A percentile compares a stretch with the other conserved stretches of the same genome.
Conservation (phyloP, 139 green algal species). For the Chlamydomonas incerta region DNA sequence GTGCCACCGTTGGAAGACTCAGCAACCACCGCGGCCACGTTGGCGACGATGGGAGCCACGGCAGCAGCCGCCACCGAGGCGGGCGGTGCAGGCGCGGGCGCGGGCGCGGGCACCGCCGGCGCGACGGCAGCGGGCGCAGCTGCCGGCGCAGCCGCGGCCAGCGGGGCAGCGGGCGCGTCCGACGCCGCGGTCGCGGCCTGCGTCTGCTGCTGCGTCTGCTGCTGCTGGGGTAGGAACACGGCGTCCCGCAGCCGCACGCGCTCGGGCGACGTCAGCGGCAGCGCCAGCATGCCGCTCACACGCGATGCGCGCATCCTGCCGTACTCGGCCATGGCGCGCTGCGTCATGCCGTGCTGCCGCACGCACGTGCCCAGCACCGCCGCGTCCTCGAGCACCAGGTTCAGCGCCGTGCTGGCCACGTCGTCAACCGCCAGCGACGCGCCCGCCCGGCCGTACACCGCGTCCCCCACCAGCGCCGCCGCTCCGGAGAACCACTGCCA, state of each 20-base stretch:
- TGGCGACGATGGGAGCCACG: too few relatives aligned
- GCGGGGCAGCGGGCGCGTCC: background rate
- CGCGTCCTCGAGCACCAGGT: slow-evolving; percentile 36
- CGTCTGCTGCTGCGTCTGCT: background rate
- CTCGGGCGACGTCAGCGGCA: background rate
- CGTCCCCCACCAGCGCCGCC: slow-evolving; percentile 16
- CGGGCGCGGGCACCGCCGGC: background rate
- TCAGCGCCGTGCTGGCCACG: background rate
- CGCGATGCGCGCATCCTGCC: background rate
- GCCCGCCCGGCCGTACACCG: background rate
- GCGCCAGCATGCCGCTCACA: slow-evolving; percentile 1
- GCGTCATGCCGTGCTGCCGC: slow-evolving; percentile 6
- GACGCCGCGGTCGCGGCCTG: background rate
- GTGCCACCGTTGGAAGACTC: too few relatives aligned
- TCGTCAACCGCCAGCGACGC: slow-evolving; percentile 1
- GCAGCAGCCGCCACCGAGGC: background rate
- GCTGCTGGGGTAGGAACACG: background rate
- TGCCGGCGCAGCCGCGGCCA: background rate
- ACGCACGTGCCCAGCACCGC: slow-evolving; percentile 19
- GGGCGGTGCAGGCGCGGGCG: background rate
- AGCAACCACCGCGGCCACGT: background rate
- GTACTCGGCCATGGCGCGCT: slow-evolving; percentile 23
- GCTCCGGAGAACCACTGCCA: slow-evolving; percentile 18
- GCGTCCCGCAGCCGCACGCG: slow-evolving; percentile 3
- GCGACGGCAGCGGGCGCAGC: background rate